Conservation (phyloP, 768 basidiomycete genomes). For the Tulasnella sp. region DNA sequence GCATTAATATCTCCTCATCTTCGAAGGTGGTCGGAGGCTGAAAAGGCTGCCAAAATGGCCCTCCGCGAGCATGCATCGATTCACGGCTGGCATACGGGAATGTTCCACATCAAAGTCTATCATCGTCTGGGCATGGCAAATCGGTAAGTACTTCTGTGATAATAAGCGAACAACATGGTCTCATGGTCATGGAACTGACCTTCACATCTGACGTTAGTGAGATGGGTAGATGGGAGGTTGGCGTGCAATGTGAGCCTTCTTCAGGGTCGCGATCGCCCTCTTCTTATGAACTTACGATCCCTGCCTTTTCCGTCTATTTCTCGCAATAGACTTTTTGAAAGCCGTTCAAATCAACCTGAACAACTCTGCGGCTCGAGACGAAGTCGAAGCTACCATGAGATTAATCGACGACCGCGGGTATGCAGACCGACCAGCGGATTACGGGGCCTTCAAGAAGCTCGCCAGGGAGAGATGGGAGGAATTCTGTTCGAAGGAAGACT, state of each 20-base stretch:
- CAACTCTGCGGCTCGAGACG: background rate
- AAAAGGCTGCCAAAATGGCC: background rate
- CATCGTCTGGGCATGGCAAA: background rate
- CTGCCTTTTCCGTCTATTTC: background rate
- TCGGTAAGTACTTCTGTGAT: background rate
- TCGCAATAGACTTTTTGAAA: background rate
- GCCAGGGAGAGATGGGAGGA: conserved; percentile 1
- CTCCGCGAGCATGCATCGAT: background rate
- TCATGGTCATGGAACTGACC: background rate
- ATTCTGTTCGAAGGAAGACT: background rate
- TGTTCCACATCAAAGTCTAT: conserved; percentile 3
- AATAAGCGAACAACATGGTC: background rate
- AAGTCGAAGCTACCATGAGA: background rate
- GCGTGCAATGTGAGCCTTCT: background rate
- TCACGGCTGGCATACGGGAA: conserved; percentile 6
- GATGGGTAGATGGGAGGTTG: background rate
- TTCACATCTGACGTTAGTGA: background rate
- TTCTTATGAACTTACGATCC: background rate
- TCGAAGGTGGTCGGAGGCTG: background rate
- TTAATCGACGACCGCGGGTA: background rate
- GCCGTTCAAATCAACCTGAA: background rate
- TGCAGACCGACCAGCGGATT: background rate
- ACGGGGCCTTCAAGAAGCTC: background rate
- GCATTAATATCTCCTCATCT: background rate
- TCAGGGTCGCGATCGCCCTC: background rate